Evolutionary conservation across 345 rosid species (phyloP).

Genomic region (Aquilaria sinensis): DNA sequence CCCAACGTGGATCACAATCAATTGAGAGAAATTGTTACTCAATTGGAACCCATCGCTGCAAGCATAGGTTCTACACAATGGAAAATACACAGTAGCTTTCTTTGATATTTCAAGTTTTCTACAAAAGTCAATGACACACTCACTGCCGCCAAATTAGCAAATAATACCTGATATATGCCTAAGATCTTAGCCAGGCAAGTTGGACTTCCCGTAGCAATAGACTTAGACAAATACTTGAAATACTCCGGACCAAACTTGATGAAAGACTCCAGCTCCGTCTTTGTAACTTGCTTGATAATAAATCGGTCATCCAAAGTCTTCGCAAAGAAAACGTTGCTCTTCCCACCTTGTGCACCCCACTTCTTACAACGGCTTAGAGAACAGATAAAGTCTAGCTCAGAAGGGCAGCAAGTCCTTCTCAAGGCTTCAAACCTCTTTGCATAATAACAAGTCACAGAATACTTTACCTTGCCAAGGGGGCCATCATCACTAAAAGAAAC

Average conservation of each 20-base stretch:
- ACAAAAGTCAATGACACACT: background rate
- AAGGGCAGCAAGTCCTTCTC: constrained; percentile 82
- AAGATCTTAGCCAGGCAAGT: constrained; percentile 92
- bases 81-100: background rate
- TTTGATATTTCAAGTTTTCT: background rate
- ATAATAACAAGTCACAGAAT: constrained; percentile 79
- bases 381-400: constrained; percentile 74
- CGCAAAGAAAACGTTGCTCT: constrained; percentile 98
- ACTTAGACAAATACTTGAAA: constrained; percentile 74
- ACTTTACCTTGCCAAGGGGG: constrained; percentile 72
- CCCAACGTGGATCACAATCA: background rate
- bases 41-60: too few relatives aligned
- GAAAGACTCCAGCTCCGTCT: constrained; percentile 95
- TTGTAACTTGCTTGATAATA: constrained; percentile 91
- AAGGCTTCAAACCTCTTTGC: constrained; percentile 82
- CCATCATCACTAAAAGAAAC: constrained; percentile 67
- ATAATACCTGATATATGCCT: constrained; percentile 91
- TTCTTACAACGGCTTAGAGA: constrained; percentile 96
- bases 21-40: too few relatives aligned
- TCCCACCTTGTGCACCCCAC: constrained; percentile 99
- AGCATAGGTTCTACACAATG: background rate
- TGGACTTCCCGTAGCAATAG: constrained; percentile 69
- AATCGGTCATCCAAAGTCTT: constrained; percentile 95
- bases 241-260: constrained; percentile 84
- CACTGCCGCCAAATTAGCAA: constrained; percentile 1